phyloP scores from a whole-genome alignment of 371 early-diverging fungal genomes.

The Rhizopus sp. region DNA sequence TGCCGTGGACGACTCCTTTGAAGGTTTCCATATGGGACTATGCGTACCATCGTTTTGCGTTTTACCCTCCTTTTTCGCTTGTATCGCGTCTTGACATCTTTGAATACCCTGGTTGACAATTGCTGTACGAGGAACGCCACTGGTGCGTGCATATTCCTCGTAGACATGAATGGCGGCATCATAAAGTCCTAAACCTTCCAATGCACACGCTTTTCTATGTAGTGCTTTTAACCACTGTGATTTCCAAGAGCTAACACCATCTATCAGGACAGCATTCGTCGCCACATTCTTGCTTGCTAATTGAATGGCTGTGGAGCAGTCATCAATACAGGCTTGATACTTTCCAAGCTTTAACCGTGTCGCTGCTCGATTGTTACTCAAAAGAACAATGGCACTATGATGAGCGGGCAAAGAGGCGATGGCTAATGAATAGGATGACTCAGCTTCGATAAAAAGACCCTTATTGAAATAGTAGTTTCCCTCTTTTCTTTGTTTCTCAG shows the following conservation, averaged over 20 bases:
- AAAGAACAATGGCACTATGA: constrained; percentile 64
- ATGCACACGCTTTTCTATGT: constrained; percentile 74
- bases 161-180: constrained; percentile 74
- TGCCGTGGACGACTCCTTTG: constrained; percentile 2
- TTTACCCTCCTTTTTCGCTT: constrained; percentile 7
- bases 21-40: constrained; percentile 12
- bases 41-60: not conserved
- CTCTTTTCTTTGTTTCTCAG: constrained; percentile 51
- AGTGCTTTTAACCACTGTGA: constrained; percentile 18
- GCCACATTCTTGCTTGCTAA: constrained; percentile 11
- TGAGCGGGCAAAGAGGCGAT: constrained; percentile 57
- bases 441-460: constrained; percentile 88
- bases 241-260: constrained; percentile 9
- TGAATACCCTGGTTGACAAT: constrained; percentile 49
- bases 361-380: constrained; percentile 91
- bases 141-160: constrained; percentile 53
- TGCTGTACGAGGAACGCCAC: constrained; percentile 41
- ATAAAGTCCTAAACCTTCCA: constrained; percentile 82
- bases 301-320: constrained; percentile 44
- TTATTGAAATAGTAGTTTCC: constrained; percentile 88
- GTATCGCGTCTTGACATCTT: constrained; percentile 37
- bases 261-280: constrained; percentile 29
- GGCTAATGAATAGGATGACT: constrained; percentile 71
- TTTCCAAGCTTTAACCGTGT: constrained; percentile 85
- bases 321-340: constrained; percentile 67